Conservation (phyloP, 805 yeast genomes). For the Saccharomycopsis javanensis region DNA sequence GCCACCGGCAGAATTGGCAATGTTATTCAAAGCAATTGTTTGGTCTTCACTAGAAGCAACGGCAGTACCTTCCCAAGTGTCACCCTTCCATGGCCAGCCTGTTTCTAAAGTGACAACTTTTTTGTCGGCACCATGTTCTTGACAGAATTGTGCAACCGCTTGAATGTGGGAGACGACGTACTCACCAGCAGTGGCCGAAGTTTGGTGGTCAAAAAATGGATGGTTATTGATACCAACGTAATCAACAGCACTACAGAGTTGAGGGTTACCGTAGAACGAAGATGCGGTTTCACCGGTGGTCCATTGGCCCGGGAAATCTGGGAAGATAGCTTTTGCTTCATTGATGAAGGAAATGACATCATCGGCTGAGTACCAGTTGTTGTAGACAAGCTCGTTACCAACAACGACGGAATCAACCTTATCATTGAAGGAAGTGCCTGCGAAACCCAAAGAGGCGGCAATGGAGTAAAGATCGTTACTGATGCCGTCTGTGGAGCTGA, state of each 20-base stretch:
- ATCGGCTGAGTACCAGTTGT: constrained; percentile 37
- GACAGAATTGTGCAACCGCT: constrained; percentile 19
- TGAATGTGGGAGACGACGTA: constrained; percentile 19
- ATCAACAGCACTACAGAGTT: constrained; percentile 47
- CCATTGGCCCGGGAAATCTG: constrained; percentile 42
- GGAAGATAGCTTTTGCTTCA: constrained; percentile 37
- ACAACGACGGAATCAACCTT: constrained; percentile 37
- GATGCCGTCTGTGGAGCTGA: constrained; percentile 29
- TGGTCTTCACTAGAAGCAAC: constrained; percentile 50
- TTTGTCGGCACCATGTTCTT: constrained; percentile 27
- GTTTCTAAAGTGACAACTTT: constrained; percentile 45
- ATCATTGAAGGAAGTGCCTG: constrained; percentile 49
- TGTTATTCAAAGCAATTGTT: constrained; percentile 39
- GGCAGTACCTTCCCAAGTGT: constrained; percentile 40
- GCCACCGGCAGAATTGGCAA: constrained; percentile 36
- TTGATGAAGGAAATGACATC: constrained; percentile 40
- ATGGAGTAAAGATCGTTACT: constrained; percentile 20
- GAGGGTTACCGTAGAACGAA: constrained; percentile 45
- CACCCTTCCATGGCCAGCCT: constrained; percentile 65
- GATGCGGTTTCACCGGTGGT: constrained; percentile 59
- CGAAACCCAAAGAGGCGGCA: constrained; percentile 35
- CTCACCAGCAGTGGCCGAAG: constrained; percentile 19
- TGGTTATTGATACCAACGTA: constrained; percentile 60
- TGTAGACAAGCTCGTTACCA: constrained; percentile 57
- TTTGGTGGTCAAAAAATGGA: constrained; percentile 37